Percentiles rank a stretch among this genome's conserved stretches.
These are phyloP conservation scores for Sporobolomyces pararoseus DNA, from an alignment of 768 basidiomycete species.

Conservation along the genomic window DNA sequence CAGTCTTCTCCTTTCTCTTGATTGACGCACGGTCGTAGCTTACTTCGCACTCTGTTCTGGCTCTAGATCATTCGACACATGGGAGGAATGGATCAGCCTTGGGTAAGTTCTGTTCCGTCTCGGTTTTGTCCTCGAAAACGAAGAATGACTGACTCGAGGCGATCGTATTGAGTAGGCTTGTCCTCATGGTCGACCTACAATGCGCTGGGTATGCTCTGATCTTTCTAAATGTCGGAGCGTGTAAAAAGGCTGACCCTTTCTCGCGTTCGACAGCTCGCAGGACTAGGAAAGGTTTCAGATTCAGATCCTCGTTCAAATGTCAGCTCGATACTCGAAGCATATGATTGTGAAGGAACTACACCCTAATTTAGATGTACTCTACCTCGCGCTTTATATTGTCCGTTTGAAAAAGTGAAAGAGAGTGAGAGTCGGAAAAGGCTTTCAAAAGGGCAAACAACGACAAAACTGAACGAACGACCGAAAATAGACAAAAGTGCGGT, in stretches of 20 bases:
- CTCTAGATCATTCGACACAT: not conserved
- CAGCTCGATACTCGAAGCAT: not conserved
- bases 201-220: conserved; percentile 47
- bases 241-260: not conserved
- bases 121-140: conserved; percentile 46
- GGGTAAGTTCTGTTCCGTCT: not conserved
- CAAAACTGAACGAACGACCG: not conserved
- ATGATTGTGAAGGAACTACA: not conserved
- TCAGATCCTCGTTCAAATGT: not conserved
- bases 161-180: too few species aligned
- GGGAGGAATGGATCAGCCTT: conserved; percentile 23
- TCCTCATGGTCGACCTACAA: conserved; percentile 50
- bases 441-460: not conserved
- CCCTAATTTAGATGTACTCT: too few species aligned
- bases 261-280: not conserved
- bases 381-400: too few species aligned
- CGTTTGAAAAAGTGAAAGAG: not conserved
- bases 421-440: conserved; percentile 2
- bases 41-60: not conserved
- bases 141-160: too few species aligned
- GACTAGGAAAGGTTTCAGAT: not conserved
- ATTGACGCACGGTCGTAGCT: not conserved
- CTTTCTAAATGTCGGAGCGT: not conserved
- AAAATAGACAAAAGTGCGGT: not conserved
- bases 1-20: conserved; percentile 12